Evolutionary conservation across 2,329 filamentous ascomycete genomes (phyloP).

Genomic region (Penicillium sp.): DNA sequence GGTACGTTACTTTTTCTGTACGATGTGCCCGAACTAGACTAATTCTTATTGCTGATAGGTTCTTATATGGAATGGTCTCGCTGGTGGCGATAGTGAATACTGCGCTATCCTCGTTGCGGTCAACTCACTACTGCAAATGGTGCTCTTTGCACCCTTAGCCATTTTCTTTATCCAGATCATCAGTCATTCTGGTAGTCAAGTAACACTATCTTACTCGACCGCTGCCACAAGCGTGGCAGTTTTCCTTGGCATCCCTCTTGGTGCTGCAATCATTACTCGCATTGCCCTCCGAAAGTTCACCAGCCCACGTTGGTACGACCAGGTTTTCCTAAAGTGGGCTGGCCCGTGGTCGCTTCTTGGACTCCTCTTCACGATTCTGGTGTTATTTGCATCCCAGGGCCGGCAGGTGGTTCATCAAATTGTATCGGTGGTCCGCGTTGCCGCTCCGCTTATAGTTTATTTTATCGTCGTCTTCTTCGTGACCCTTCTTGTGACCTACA

Average conservation of each 20-base stretch:
- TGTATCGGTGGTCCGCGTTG: slow-evolving; percentile 75
- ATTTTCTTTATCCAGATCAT: slow-evolving; percentile 71
- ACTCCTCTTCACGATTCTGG: slow-evolving; percentile 80
- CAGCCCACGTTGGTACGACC: slow-evolving; percentile 63
- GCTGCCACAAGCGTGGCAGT: slow-evolving; percentile 79
- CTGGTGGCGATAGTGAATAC: slow-evolving; percentile 75
- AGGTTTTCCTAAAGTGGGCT: slow-evolving; percentile 65
- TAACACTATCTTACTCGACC: slow-evolving; percentile 57
- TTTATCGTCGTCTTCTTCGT: slow-evolving; percentile 72
- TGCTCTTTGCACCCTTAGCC: slow-evolving; percentile 68
- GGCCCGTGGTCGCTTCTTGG: slow-evolving; percentile 77
- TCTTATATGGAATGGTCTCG: slow-evolving; percentile 74
- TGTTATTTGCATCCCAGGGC: slow-evolving; percentile 82
- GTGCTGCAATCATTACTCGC: slow-evolving; percentile 73
- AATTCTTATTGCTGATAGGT: slow-evolving; percentile 39
- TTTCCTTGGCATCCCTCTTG: slow-evolving; percentile 82
- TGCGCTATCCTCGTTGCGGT: slow-evolving; percentile 77
- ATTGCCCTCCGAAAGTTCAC: slow-evolving; percentile 59
- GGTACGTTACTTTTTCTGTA: slow-evolving; percentile 52
- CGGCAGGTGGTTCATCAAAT: slow-evolving; percentile 76
- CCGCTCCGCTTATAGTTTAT: slow-evolving; percentile 77
- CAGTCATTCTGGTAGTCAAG: slow-evolving; percentile 50
- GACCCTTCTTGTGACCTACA: slow-evolving; percentile 62
- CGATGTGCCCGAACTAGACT: neutral
- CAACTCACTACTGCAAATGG: slow-evolving; percentile 73